These are phyloP conservation scores for Cyclostephanos tholiformis DNA, from an alignment of 108 stramenopile species.

Conservation along the genomic window DNA sequence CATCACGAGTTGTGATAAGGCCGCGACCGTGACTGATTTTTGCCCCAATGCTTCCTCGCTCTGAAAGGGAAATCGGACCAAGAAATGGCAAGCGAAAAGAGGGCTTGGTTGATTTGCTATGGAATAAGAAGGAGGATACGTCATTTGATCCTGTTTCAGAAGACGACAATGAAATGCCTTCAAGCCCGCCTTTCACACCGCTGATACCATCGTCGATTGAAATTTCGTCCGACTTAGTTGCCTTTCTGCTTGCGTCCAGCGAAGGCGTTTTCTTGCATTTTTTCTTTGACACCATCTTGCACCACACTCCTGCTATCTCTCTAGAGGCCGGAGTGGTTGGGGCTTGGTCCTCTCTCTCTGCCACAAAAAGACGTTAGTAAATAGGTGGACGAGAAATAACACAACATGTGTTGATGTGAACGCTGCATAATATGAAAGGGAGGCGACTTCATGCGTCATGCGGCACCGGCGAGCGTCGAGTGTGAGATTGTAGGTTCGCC, in stretches of 20 bases:
- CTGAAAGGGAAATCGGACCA: constrained; percentile 32
- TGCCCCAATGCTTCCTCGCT: neutral
- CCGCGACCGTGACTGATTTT: constrained; percentile 48
- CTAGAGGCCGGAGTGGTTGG: neutral
- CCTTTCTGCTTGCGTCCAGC: constrained; percentile 3
- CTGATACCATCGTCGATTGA: neutral
- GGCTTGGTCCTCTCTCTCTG: too few relatives aligned
- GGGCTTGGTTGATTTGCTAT: neutral
- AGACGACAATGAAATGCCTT: constrained; percentile 9
- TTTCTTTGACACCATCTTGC: constrained; percentile 17
- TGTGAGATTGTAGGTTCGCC: too few relatives aligned
- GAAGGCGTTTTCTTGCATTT: constrained; percentile 31
- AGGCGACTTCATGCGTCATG: too few relatives aligned
- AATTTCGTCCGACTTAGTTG: constrained; percentile 1
- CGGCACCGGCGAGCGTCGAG: too few relatives aligned
- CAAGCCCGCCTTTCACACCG: neutral
- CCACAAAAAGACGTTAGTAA: too few relatives aligned
- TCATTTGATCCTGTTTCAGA: constrained; percentile 16
- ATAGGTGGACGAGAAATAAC: too few relatives aligned
- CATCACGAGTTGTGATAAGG: constrained; percentile 60
- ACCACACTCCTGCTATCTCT: neutral
- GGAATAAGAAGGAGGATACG: constrained; percentile 37
- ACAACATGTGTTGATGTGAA: too few relatives aligned
- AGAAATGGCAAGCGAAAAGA: constrained; percentile 28
- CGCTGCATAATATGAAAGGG: too few relatives aligned